A percentile compares a stretch with the other conserved stretches of the same genome.
Evolutionary conservation across 192 early-diverging fungal species (phyloP).

Genomic region (Coemansia sp.): DNA sequence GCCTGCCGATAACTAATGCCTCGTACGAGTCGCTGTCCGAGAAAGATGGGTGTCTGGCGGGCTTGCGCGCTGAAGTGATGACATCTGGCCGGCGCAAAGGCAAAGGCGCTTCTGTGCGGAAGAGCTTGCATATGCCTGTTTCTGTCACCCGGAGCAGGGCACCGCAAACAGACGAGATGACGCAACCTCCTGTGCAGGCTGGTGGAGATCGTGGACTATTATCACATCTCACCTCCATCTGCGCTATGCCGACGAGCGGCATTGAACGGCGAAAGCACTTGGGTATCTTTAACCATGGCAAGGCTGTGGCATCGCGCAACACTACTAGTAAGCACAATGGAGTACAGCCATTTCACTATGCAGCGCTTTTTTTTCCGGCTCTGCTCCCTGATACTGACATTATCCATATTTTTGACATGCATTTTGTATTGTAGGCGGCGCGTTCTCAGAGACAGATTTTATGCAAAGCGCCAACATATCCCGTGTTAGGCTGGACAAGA

Average conservation of each 20-base stretch:
- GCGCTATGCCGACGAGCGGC: constrained; percentile 11
- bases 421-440: constrained; percentile 27
- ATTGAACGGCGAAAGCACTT: constrained; percentile 15
- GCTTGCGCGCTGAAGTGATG: background rate
- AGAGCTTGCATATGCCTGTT: constrained; percentile 18
- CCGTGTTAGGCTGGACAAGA: constrained; percentile 24
- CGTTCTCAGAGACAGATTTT: constrained; percentile 45
- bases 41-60: background rate
- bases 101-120: constrained; percentile 24
- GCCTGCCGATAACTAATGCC: constrained; percentile 12
- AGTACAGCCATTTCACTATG: background rate
- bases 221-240: constrained; percentile 18
- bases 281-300: constrained; percentile 51
- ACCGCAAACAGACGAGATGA: constrained; percentile 1
- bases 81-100: constrained; percentile 12
- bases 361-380: background rate
- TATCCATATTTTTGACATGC: constrained; percentile 7
- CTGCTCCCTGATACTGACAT: background rate
- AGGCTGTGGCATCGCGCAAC: constrained; percentile 39
- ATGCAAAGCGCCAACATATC: constrained; percentile 31
- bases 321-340: constrained; percentile 27
- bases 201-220: background rate
- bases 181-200: background rate
- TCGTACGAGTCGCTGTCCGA: constrained; percentile 1
- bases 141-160: background rate